Percentiles rank a stretch among this genome's conserved stretches.
Evolutionary conservation across 2,329 filamentous ascomycete species (phyloP).

Genomic region (Talaromyces sp.): DNA sequence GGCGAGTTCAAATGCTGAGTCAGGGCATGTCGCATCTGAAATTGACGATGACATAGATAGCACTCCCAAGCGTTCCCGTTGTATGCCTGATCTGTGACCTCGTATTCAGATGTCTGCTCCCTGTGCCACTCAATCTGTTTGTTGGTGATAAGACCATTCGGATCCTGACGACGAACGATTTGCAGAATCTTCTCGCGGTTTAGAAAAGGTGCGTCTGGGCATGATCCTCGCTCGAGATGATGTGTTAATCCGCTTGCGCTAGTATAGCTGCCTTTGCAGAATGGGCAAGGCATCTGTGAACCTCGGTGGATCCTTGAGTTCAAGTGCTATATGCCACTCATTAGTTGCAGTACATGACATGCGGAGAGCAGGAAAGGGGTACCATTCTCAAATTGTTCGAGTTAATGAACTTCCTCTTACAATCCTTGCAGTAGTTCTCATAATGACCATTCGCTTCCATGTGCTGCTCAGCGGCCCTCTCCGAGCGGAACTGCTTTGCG

Average conservation of each 20-base stretch:
- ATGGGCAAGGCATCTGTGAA: conserved; percentile 50
- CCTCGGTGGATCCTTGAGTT: conserved; percentile 53
- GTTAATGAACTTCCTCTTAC: conserved; percentile 30
- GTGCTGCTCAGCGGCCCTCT: conserved; percentile 28
- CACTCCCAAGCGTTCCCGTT: conserved; percentile 52
- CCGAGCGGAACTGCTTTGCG: conserved; percentile 23
- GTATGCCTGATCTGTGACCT: conserved; percentile 42
- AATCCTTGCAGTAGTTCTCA: conserved; percentile 30
- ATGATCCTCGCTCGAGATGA: conserved; percentile 57
- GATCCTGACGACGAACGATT: conserved; percentile 48
- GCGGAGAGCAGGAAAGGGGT: not conserved
- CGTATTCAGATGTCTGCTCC: conserved; percentile 29
- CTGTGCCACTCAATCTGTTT: conserved; percentile 49
- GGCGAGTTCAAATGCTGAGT: conserved; percentile 56
- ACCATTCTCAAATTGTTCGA: conserved; percentile 33
- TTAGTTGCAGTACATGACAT: not conserved
- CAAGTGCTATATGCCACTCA: conserved; percentile 48
- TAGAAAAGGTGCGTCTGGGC: conserved; percentile 44
- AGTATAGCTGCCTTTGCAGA: conserved; percentile 48
- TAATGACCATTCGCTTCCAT: conserved; percentile 29
- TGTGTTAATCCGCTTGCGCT: conserved; percentile 55
- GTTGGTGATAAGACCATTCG: conserved; percentile 50
- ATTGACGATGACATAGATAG: conserved; percentile 52
- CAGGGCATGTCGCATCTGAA: conserved; percentile 35
- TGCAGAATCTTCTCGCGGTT: conserved; percentile 50